Base-by-base conservation (phyloP, 768 basidiomycete genomes). In the Pisolithus albus region DNA sequence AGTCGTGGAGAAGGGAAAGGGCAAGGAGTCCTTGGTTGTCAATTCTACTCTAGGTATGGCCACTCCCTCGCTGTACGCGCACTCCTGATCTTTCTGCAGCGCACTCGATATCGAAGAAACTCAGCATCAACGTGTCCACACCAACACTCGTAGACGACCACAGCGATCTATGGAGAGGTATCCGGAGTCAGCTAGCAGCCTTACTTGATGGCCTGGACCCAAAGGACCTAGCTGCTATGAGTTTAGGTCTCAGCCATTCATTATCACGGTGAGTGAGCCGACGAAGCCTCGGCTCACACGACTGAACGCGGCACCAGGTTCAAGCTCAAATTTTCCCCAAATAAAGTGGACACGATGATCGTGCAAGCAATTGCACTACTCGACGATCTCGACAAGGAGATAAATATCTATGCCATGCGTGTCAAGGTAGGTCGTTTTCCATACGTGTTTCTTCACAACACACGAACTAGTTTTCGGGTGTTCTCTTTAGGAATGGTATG, bases 341-440 rank as follows among this genome's bases (percentile, higher is more conserved):
- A 98, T 75, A 98, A 98, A 72, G 94, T 99, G 44, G 96, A 99
- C 66, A 97, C 94, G 7, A 99, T 99, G 96, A 88, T 99, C 52
- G 88, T 98, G 16, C 96, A 99, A 72, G 96, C 96, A 7, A 97
- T 99, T 63, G 95, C 94, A 7, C 78, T 99, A 24, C 80, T 99
- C 49, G 96, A 99, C 62, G 96, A 99, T 65, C 77, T 99, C 21
- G 96, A 99, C 84, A 99, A 99, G 73, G 96, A 98, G 72, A 89
- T 98, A 67, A 99, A 99, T 74, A 96, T 98, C 49, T 99, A 99
- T 66, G 82, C 94, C 13, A 99, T 99, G 96, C 83, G 96, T 63
- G 92, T 95, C 43, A 99, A 99, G 81, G 94, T 94, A 52, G 32
- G 77, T 51, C 44, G 15, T 40, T 23, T 23, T 30, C n/a, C 28